Evolutionary conservation across 1,284 basidiomycete species (phyloP).

Genomic region (Rhizopogon hawkerae): DNA sequence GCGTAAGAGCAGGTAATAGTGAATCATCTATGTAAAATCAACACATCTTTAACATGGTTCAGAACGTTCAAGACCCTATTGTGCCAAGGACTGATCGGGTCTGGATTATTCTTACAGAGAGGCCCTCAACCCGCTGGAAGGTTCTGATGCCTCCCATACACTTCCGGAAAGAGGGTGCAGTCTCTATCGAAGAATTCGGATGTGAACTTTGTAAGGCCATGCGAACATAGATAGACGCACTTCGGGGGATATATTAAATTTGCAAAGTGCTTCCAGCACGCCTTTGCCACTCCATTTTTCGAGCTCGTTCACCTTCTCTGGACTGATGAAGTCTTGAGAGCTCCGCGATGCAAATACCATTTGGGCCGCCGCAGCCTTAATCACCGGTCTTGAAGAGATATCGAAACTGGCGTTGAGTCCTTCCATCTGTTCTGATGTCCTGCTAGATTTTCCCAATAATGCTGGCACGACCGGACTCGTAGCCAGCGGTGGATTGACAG

Average conservation of each 20-base stretch:
- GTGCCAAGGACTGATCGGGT: not conserved
- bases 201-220: not conserved
- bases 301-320: conserved; percentile 52
- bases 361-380: conserved; percentile 70
- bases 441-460: not conserved
- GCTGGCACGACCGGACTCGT: conserved; percentile 36
- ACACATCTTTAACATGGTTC: not conserved
- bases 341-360: conserved; percentile 79
- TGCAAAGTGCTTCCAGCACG: conserved; percentile 40
- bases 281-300: conserved; percentile 59
- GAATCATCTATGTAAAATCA: not conserved
- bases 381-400: conserved; percentile 31
- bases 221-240: conserved; percentile 33
- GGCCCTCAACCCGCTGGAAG: conserved; percentile 4
- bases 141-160: conserved; percentile 28
- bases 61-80: not conserved
- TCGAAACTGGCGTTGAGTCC: conserved; percentile 24
- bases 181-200: conserved; percentile 19
- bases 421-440: conserved; percentile 9
- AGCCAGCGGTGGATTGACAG: conserved; percentile 33
- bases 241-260: conserved; percentile 26
- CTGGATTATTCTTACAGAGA: conserved; percentile 9
- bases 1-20: not conserved
- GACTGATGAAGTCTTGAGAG: conserved; percentile 72
- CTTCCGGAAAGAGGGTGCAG: conserved; percentile 32